These are phyloP conservation scores for Bryum argenteum DNA, from an alignment of 225 moss, liverwort and hornwort genomes.

Conservation along the genomic window DNA sequence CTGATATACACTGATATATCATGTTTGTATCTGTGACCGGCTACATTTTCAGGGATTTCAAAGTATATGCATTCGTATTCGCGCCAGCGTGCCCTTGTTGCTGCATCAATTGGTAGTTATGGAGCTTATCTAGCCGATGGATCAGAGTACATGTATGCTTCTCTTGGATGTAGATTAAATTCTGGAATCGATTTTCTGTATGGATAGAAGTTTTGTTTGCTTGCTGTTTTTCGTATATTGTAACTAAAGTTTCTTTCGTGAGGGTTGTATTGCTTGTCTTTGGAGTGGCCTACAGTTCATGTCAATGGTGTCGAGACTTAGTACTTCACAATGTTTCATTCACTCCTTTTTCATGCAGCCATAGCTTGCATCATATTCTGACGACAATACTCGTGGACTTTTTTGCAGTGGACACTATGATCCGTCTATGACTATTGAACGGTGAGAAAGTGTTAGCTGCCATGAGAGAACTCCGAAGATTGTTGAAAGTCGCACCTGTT, in stretches of 20 bases:
- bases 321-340: background rate
- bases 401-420: constrained; percentile 86
- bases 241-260: background rate
- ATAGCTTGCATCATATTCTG: constrained; percentile 9
- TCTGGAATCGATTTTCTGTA: background rate
- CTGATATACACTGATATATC: background rate
- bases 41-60: constrained; percentile 84
- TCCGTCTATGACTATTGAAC: constrained; percentile 72
- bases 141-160: constrained; percentile 81
- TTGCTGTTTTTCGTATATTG: background rate
- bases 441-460: constrained; percentile 21
- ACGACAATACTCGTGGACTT: constrained; percentile 19
- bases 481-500: background rate
- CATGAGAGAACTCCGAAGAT: background rate
- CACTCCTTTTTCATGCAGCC: background rate
- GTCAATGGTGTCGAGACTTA: background rate
- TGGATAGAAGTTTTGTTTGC: background rate
- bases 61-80: too few species aligned
- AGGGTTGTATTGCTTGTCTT: constrained; percentile 3
- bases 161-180: background rate
- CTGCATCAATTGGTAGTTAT: constrained; percentile 93
- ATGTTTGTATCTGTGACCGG: constrained; percentile 48
- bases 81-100: constrained; percentile 78
- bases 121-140: constrained; percentile 98
- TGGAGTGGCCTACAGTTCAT: background rate